Base-by-base conservation (phyloP, 2,329 filamentous ascomycete genomes). In the Aspergillus vadensis region DNA sequence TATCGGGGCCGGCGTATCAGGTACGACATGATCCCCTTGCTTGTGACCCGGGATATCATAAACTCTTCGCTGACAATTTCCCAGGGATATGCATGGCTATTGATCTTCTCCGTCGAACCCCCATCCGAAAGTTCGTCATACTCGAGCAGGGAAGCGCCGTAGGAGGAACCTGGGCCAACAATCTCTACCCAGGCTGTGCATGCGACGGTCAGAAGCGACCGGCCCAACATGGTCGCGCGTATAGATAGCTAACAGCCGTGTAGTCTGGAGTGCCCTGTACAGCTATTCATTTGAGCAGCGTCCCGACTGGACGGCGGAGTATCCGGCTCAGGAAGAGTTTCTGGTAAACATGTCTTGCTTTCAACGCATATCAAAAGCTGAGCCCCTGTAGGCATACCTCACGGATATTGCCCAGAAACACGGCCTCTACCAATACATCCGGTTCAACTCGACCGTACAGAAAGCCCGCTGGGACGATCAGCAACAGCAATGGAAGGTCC, bases 201-300 rank as follows among this genome's bases (percentile, higher is more conserved):
- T 85, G 82, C 62, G 83, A 84, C 67, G 74, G 79, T 80, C 68
- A 39, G 67, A 41, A 44, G 12, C 19, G 41, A 44, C 41, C 32
- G 2, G 9, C 1, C 7, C 4, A 7, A 14, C 23, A 10, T 7
- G 17, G 51, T 2, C 8, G 32, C 43, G 63, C 15, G 62, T 32
- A 17, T 17, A 14, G 1, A 2, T 10, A 3, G n/a, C 38, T 44
- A 14, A 54, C 17, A 21, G 23, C 17, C 6, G n/a, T 19, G 5
- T 56, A 76, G 82, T 86, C 9, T 82, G 79, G 78, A 82, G 79
- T 36, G 74, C 80, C 51, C 74, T 88, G 3, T 88, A 88, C 73
- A 84, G 80, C 47, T 87, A 82, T 70, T 86, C 83, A 5, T 88
- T 88, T 65, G 85, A 83, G 38, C 84, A 85, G 55, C 87, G 86